Evolutionary conservation across 202 grass and related monocot species (phyloP), one percentile per base, ranked within the genome.

Genomic region (Sporobolus alterniflorus): DNA sequence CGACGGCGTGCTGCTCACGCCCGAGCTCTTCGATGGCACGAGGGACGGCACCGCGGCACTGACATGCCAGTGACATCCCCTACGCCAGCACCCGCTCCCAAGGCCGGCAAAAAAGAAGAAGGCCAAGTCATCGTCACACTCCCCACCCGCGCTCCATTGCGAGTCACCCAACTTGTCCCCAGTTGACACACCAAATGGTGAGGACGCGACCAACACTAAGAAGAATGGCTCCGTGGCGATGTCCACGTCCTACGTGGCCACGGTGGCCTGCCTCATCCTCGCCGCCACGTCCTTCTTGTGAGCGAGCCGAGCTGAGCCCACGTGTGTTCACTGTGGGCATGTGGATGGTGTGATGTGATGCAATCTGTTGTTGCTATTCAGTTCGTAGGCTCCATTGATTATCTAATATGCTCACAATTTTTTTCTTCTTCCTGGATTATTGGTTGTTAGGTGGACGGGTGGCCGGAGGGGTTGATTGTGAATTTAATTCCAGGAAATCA

Each of bases 1-100:
- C 7, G 92, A 95, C 48, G 90, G 61, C 36, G 40, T 98, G 31
- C 73, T 98, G 57, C 75, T 98, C 33, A 92, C 92, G 10, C 34
- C 2, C 3, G 90, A 80, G 84, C 79, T 95, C 73, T 98, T 98
- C 71, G 90, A 90, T 1, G 79, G 76, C 43, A 88, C 90, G 16
- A 89, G 52, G 69, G 7, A 48, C 89, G 40, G 79, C 80, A 73
- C 41, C 70, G 47, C 40, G 30, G 73, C 14, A 54, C 67, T 65
- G 83, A 85, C 31, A 32, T 73, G 0, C 82, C 88, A 2, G 64
- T 88, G 0, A 60, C 92, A 0, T 74, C 81, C 24, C 88, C 75
- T 3, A 76, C 81, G 64, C 87, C 94, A 7, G 69, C 83, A 67
- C 88, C 88, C 34, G 49, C 76, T 2, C 72, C 85, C 2, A 82